Evolutionary conservation across 441 rosid species (phyloP).

Genomic region (Erodium moschatum): DNA sequence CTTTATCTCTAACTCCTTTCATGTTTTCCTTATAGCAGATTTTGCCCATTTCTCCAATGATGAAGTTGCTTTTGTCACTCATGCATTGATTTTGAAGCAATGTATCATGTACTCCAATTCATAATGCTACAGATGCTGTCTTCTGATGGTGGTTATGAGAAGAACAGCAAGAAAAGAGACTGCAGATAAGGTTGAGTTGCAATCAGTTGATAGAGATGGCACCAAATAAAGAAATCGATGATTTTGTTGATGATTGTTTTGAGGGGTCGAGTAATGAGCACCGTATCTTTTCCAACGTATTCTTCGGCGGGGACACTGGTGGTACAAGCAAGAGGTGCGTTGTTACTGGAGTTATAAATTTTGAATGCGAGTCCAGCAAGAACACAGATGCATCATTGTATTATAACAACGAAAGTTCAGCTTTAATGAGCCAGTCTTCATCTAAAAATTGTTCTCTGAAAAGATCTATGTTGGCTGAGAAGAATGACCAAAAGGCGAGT

Average conservation of each 20-base stretch:
- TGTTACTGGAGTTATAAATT: slow-evolving; percentile 38
- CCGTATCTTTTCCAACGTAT: slow-evolving; percentile 45
- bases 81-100: slow-evolving; percentile 11
- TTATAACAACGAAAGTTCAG: too few species aligned
- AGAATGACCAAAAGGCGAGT: slow-evolving; percentile 28
- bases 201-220: slow-evolving; percentile 32
- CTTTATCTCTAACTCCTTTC: neutral
- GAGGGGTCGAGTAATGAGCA: slow-evolving; percentile 58
- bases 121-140: neutral
- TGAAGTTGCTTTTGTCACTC: slow-evolving; percentile 1
- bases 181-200: slow-evolving; percentile 21
- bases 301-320: slow-evolving; percentile 41
- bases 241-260: slow-evolving; percentile 41
- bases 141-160: slow-evolving; percentile 11
- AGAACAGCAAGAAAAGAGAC: neutral
- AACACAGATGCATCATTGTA: slow-evolving; percentile 21
- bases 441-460: slow-evolving; percentile 18
- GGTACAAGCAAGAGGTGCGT: slow-evolving; percentile 39
- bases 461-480: slow-evolving; percentile 28
- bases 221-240: slow-evolving; percentile 24
- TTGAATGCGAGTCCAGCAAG: slow-evolving; percentile 38
- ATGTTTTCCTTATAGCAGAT: slow-evolving; percentile 16
- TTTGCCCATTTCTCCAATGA: slow-evolving; percentile 6
- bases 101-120: slow-evolving; percentile 3
- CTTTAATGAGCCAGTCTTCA: too few species aligned